Evolutionary conservation across 345 rosid species (phyloP).

Genomic region (Aurinia saxatilis): DNA sequence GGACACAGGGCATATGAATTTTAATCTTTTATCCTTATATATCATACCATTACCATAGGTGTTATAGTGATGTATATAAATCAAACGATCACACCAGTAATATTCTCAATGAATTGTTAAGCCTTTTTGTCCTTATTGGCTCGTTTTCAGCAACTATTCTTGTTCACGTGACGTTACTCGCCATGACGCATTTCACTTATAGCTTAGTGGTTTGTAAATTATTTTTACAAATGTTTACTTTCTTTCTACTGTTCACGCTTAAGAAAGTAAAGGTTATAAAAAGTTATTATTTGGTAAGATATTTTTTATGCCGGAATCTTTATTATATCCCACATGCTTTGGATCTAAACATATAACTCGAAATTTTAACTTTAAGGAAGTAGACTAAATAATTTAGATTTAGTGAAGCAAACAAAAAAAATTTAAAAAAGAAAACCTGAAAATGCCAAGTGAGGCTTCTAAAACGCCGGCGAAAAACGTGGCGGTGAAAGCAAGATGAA

Average conservation of each 20-base stretch:
- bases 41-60: too few relatives aligned
- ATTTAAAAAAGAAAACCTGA: slow-evolving; percentile 40
- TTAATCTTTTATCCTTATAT: too few relatives aligned
- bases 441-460: slow-evolving; percentile 80
- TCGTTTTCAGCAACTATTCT: background rate
- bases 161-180: slow-evolving; percentile 4
- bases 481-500: slow-evolving; percentile 72
- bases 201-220: background rate
- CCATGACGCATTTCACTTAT: background rate
- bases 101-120: too few relatives aligned
- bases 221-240: background rate
- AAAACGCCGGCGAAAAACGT: slow-evolving; percentile 83
- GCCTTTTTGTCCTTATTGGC: background rate
- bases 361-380: background rate
- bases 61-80: too few relatives aligned
- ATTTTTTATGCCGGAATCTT: background rate
- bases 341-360: background rate
- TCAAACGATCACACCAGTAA: background rate
- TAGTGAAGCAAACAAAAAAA: background rate
- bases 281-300: slow-evolving; percentile 4
- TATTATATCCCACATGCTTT: slow-evolving; percentile 1
- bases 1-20: background rate
- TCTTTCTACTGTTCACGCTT: background rate
- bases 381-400: too few relatives aligned
- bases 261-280: background rate